Evolutionary conservation across 495 filamentous ascomycete genomes (phyloP).

Genomic region (Aspergillus olivimuriae): DNA sequence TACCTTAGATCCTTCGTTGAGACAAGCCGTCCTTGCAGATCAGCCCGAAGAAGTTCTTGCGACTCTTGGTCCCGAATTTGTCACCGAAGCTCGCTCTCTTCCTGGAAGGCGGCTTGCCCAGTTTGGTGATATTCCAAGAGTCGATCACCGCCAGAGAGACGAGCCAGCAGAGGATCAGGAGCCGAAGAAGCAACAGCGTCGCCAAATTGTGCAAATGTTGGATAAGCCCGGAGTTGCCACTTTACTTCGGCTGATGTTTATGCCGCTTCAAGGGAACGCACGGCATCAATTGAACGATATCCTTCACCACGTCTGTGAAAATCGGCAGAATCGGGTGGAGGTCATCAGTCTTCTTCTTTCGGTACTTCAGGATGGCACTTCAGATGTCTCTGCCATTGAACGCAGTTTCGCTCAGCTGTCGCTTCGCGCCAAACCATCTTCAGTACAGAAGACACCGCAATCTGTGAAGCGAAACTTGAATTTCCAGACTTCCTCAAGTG

Average conservation of each 20-base stretch:
- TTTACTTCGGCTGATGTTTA: constrained; percentile 92
- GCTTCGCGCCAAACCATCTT: constrained; percentile 77
- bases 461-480: constrained; percentile 63
- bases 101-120: constrained; percentile 55
- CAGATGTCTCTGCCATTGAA: constrained; percentile 88
- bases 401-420: constrained; percentile 91
- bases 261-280: constrained; percentile 77
- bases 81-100: constrained; percentile 75
- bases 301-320: constrained; percentile 83
- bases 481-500: constrained; percentile 45
- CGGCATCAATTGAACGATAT: constrained; percentile 77
- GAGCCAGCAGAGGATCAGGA: constrained; percentile 37
- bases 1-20: constrained; percentile 77
- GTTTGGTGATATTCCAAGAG: constrained; percentile 47
- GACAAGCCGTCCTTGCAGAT: constrained; percentile 81
- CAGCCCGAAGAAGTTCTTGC: constrained; percentile 84
- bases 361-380: constrained; percentile 93
- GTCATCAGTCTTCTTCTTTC: constrained; percentile 90
- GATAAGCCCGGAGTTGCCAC: constrained; percentile 95
- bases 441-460: constrained; percentile 71
- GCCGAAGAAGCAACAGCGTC: constrained; percentile 63
- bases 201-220: constrained; percentile 86
- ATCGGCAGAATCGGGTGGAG: constrained; percentile 87
- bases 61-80: constrained; percentile 76
- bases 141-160: constrained; percentile 39